A percentile compares a stretch with the other conserved stretches of the same genome.
Evolutionary conservation across 164 flowering plant species (phyloP).

Genomic region (Nelumbo lutea): DNA sequence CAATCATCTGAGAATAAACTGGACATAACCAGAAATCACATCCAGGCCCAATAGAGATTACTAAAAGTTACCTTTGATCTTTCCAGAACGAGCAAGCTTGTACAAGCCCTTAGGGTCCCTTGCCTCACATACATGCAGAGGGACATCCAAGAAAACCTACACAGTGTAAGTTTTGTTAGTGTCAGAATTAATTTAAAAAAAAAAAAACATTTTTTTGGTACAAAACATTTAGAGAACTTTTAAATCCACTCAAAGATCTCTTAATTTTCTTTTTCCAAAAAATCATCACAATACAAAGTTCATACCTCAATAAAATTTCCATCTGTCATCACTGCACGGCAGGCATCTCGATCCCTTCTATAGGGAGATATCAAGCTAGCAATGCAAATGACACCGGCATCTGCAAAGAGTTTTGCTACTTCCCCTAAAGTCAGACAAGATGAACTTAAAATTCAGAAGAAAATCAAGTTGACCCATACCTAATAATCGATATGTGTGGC

Average conservation of each 20-base stretch:
- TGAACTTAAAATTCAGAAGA: too few relatives aligned
- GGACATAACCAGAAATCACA: background rate
- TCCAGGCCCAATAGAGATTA: background rate
- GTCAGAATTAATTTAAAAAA: background rate
- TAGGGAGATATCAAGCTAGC: constrained; percentile 96
- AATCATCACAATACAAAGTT: constrained; percentile 5
- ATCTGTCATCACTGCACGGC: constrained; percentile 69
- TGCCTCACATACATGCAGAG: constrained; percentile 75
- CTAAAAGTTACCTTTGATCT: constrained; percentile 66
- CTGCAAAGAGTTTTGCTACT: constrained; percentile 96
- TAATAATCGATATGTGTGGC: too few relatives aligned
- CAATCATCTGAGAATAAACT: background rate
- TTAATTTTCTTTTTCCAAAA: background rate
- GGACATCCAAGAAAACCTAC: constrained; percentile 85
- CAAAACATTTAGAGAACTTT: background rate
- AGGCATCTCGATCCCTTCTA: constrained; percentile 79
- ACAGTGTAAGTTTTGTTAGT: constrained; percentile 8
- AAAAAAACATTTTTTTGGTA: background rate
- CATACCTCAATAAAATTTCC: constrained; percentile 88
- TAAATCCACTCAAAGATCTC: background rate
- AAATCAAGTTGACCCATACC: too few relatives aligned
- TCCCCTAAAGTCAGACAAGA: constrained; percentile 53
- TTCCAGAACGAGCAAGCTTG: constrained; percentile 95
- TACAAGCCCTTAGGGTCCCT: constrained; percentile 98
- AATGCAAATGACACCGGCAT: constrained; percentile 95